A percentile compares a stretch with the other conserved stretches of the same genome.
phyloP scores from a whole-genome alignment of 805 yeast species.

The Nakazawaea holstii region DNA sequence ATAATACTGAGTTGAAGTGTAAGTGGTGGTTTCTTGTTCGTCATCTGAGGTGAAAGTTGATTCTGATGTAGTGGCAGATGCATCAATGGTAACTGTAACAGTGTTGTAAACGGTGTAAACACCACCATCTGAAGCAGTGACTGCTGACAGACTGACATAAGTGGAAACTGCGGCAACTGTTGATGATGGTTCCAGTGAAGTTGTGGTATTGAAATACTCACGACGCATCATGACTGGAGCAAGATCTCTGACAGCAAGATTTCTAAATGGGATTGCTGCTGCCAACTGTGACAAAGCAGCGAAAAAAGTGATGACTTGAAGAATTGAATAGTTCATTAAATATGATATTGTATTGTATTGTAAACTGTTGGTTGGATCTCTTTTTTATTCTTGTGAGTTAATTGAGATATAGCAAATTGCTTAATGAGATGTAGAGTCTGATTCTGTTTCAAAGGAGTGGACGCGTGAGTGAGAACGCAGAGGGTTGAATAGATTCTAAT shows the following conservation, averaged over 20 bases:
- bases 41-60: not conserved
- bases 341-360: not conserved
- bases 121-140: slow-evolving; percentile 15
- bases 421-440: not conserved
- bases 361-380: not conserved
- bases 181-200: slow-evolving; percentile 6
- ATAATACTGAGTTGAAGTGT: slow-evolving; percentile 12
- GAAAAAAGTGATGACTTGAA: slow-evolving; percentile 14
- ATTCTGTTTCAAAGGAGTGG: slow-evolving; percentile 15
- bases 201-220: slow-evolving; percentile 8
- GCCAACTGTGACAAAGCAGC: not conserved
- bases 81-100: slow-evolving; percentile 9
- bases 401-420: not conserved
- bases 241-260: slow-evolving; percentile 7
- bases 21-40: slow-evolving; percentile 8
- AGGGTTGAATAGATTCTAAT: not conserved
- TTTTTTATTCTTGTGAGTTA: not conserved
- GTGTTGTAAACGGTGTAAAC: slow-evolving; percentile 11
- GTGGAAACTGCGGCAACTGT: slow-evolving; percentile 16
- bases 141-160: slow-evolving; percentile 12
- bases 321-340: slow-evolving; percentile 1
- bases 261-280: slow-evolving; percentile 8
- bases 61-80: slow-evolving; percentile 2
- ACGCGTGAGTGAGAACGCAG: slow-evolving; percentile 15
- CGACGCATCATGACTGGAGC: slow-evolving; percentile 5